A percentile compares a stretch with the other conserved stretches of the same genome.
Evolutionary conservation across 805 yeast species (phyloP).

Genomic region (Candida manassasensis): DNA sequence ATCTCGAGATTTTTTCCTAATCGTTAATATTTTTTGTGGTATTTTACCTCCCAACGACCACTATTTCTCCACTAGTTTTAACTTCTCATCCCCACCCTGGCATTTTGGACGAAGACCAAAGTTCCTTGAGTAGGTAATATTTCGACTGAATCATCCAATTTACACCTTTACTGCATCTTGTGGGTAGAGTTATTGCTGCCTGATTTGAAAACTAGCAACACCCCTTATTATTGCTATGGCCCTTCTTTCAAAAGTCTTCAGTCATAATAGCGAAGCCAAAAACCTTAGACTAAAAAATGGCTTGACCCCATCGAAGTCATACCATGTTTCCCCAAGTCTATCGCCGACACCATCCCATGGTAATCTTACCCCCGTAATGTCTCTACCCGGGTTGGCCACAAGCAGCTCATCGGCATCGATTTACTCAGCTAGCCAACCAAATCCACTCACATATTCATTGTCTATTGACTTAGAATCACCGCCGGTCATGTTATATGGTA

Average conservation of each 20-base stretch:
- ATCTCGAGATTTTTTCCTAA: too few relatives aligned
- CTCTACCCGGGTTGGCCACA: conserved; percentile 3
- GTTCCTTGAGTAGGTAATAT: too few relatives aligned
- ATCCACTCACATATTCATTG: conserved; percentile 22
- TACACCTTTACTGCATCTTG: too few relatives aligned
- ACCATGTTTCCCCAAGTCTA: conserved; percentile 1
- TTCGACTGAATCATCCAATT: too few relatives aligned
- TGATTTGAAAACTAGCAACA: too few relatives aligned
- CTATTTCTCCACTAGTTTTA: too few relatives aligned
- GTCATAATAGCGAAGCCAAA: conserved; percentile 7
- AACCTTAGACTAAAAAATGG: conserved; percentile 1
- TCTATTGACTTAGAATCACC: conserved; percentile 79
- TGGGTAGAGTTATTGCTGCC: too few relatives aligned
- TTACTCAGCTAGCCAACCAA: not conserved
- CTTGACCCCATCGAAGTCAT: conserved; percentile 3
- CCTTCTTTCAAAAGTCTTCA: conserved; percentile 14
- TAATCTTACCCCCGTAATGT: conserved; percentile 6
- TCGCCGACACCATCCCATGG: conserved; percentile 4
- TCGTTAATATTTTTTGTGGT: too few relatives aligned
- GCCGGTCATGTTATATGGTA: conserved; percentile 82
- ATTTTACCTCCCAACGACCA: too few relatives aligned
- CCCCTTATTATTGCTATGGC: conserved; percentile 11
- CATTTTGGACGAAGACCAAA: too few relatives aligned
- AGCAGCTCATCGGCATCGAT: conserved; percentile 3
- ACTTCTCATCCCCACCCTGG: too few relatives aligned